These are phyloP conservation scores for Urochloa ruziziensis DNA, from an alignment of 176 grass and related monocot species.

Conservation along the genomic window DNA sequence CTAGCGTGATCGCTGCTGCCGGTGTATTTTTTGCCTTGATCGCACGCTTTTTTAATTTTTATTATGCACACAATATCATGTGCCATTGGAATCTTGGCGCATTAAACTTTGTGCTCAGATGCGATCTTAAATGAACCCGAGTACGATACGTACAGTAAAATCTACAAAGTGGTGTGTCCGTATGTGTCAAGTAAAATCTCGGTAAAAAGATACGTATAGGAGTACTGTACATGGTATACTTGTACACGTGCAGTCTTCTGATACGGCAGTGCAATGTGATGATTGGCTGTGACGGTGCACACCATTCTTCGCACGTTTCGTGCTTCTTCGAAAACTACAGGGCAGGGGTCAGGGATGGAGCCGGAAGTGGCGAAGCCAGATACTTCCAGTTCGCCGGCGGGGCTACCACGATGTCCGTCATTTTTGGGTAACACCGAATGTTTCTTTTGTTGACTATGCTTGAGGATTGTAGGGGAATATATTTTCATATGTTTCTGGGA, in stretches of 20 bases:
- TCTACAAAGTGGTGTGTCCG: too few relatives aligned
- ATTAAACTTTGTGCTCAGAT: not conserved
- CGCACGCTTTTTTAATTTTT: not conserved
- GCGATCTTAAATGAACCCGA: not conserved
- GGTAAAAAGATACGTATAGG: too few relatives aligned
- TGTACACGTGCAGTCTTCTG: not conserved
- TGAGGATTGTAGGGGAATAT: not conserved
- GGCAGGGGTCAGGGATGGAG: too few relatives aligned
- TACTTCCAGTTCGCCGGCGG: not conserved
- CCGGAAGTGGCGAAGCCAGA: not conserved
- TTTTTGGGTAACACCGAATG: too few relatives aligned
- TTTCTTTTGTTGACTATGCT: not conserved
- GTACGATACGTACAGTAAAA: too few relatives aligned
- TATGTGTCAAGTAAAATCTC: not conserved
- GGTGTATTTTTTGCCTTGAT: not conserved
- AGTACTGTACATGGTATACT: too few relatives aligned
- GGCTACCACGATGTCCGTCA: not conserved
- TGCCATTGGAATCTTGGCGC: not conserved
- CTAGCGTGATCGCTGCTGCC: not conserved
- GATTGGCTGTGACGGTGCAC: too few relatives aligned
- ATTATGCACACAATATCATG: not conserved
- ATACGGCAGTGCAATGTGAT: not conserved
- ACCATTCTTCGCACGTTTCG: not conserved
- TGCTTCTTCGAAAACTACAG: not conserved
- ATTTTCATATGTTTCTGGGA: too few relatives aligned